Percentiles rank a stretch among this genome's conserved stretches.
phyloP scores from a whole-genome alignment of 1,284 basidiomycete species.

The Tilletia horrida region DNA sequence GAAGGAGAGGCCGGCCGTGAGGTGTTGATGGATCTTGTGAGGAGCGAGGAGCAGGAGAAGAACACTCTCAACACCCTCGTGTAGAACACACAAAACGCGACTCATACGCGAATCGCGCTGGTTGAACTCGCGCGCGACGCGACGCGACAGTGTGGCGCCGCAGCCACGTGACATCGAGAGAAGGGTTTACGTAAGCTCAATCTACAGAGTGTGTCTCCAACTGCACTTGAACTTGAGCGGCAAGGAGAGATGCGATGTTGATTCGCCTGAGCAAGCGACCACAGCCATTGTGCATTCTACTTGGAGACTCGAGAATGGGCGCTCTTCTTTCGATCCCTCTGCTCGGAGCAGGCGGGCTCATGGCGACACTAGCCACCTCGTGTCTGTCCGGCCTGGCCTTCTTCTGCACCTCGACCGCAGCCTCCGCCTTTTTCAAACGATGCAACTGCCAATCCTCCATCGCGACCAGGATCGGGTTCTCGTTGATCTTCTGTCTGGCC shows the following conservation, averaged over 20 bases:
- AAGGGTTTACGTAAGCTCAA: too few relatives aligned
- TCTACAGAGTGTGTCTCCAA: too few relatives aligned
- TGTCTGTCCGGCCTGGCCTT: slow-evolving; percentile 50
- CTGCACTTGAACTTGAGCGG: too few relatives aligned
- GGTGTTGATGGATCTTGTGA: background rate
- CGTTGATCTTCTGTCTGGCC: slow-evolving; percentile 89
- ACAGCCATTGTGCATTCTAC: too few relatives aligned
- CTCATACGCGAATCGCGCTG: background rate
- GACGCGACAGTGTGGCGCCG: background rate
- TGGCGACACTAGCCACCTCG: slow-evolving; percentile 61
- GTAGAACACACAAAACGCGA: too few relatives aligned
- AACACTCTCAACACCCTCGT: too few relatives aligned
- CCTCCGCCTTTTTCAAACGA: slow-evolving; percentile 95
- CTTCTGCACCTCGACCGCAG: slow-evolving; percentile 71
- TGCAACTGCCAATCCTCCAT: slow-evolving; percentile 99
- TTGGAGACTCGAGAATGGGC: slow-evolving; percentile 62
- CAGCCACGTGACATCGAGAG: background rate
- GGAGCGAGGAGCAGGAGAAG: background rate
- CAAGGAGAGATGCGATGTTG: too few relatives aligned
- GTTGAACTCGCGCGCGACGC: background rate
- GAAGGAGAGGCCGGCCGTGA: background rate
- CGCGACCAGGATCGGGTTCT: slow-evolving; percentile 93
- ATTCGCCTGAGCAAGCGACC: too few relatives aligned
- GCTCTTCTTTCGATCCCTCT: slow-evolving; percentile 81
- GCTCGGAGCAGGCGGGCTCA: slow-evolving; percentile 72